Conservation (phyloP, 768 basidiomycete genomes). For the Serendipita indica region DNA sequence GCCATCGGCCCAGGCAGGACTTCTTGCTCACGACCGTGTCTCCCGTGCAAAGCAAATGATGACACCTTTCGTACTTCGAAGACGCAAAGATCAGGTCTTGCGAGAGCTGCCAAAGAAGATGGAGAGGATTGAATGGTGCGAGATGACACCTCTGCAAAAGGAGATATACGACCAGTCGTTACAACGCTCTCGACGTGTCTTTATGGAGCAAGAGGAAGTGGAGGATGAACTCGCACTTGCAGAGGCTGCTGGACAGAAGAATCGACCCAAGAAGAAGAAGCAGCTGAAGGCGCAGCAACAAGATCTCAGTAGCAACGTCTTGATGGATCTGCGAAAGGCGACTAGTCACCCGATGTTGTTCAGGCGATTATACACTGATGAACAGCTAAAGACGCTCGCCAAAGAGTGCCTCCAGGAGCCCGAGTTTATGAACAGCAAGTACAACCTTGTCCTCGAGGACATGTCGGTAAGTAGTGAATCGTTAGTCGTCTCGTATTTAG, state of each 20-base stretch:
- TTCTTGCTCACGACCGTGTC: conserved; percentile 85
- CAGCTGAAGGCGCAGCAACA: conserved; percentile 25
- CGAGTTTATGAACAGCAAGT: conserved; percentile 73
- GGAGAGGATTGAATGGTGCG: conserved; percentile 90
- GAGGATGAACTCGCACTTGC: conserved; percentile 19
- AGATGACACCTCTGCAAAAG: conserved; percentile 71
- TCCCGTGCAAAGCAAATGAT: conserved; percentile 97
- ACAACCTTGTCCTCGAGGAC: conserved; percentile 85
- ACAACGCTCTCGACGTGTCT: conserved; percentile 67
- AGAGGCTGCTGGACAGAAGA: conserved; percentile 22
- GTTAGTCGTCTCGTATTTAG: background rate
- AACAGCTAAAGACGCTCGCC: conserved; percentile 55
- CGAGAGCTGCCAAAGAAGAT: conserved; percentile 85
- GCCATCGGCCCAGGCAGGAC: conserved; percentile 74
- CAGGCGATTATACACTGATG: conserved; percentile 68
- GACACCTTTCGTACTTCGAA: conserved; percentile 95
- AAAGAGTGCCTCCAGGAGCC: conserved; percentile 79
- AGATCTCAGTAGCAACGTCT: conserved; percentile 80
- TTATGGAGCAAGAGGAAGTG: conserved; percentile 33
- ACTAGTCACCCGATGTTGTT: conserved; percentile 95
- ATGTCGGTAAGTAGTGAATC: conserved; percentile 39
- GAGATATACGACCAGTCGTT: conserved; percentile 77
- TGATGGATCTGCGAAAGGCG: conserved; percentile 96
- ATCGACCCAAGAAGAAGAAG: conserved; percentile 19
- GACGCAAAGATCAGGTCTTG: conserved; percentile 92